Evolutionary conservation across 2,329 filamentous ascomycete species (phyloP).

Genomic region (Sporothrix dimorphospora): DNA sequence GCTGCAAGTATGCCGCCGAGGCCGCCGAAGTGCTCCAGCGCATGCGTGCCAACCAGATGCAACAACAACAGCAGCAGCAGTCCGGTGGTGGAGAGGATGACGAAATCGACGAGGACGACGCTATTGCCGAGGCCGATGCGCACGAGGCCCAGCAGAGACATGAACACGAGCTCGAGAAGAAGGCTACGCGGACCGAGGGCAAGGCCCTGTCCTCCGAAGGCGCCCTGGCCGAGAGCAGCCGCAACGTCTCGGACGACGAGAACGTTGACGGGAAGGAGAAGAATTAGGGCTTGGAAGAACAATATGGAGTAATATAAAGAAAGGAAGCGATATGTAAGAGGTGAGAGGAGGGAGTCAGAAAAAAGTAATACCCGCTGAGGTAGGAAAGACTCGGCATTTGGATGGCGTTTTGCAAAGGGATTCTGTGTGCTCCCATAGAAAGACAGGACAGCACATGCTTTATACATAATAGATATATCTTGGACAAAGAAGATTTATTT

Average conservation of each 20-base stretch:
- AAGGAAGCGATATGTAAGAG: not conserved
- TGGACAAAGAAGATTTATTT: not conserved
- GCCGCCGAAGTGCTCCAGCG: slow-evolving; percentile 62
- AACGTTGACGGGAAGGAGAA: not conserved
- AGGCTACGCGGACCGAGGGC: slow-evolving; percentile 18
- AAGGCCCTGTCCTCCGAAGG: not conserved
- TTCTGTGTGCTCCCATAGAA: not conserved
- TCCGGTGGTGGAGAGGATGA: slow-evolving; percentile 37
- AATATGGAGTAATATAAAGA: not conserved
- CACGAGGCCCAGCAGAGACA: slow-evolving; percentile 14
- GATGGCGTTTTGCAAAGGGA: not conserved
- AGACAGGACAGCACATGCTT: not conserved
- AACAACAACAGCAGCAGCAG: slow-evolving; percentile 38
- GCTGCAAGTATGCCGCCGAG: slow-evolving; percentile 71
- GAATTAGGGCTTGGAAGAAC: not conserved
- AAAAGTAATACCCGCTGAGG: slow-evolving; percentile 10
- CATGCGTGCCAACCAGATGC: slow-evolving; percentile 42
- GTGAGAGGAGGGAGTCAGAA: not conserved
- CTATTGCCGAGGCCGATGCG: slow-evolving; percentile 25
- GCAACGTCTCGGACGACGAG: slow-evolving; percentile 21
- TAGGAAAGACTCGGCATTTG: slow-evolving; percentile 3
- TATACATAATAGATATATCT: not conserved
- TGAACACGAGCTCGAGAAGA: slow-evolving; percentile 22
- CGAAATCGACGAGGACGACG: slow-evolving; percentile 29
- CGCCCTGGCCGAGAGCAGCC: not conserved